phyloP scores from a whole-genome alignment of 257 asterid species.

The Capsicum baccatum region DNA sequence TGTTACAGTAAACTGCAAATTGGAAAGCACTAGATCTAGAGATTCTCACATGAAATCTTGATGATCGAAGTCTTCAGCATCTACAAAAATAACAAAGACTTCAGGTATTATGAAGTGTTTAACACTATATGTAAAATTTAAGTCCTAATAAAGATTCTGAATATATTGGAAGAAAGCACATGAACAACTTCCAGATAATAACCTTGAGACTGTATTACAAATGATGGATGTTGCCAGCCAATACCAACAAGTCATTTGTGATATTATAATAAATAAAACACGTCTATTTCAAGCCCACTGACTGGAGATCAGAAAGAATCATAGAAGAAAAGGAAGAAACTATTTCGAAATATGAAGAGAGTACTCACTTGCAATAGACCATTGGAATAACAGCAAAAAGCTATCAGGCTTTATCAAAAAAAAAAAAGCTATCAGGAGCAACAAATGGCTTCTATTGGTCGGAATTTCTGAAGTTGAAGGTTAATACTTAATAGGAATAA shows the following conservation, averaged over 20 bases:
- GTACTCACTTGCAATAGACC: constrained; percentile 64
- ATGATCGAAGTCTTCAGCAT: background rate
- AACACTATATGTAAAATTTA: background rate
- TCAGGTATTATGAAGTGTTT: background rate
- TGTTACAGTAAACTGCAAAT: background rate
- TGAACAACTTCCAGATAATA: no score
- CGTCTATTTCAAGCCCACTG: background rate
- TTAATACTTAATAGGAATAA: background rate
- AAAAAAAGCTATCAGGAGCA: constrained; percentile 60
- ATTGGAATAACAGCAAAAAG: constrained; percentile 81
- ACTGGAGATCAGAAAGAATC: background rate
- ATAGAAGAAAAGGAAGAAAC: background rate
- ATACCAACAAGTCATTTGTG: background rate
- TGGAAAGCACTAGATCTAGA: background rate
- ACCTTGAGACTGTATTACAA: background rate
- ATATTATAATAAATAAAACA: background rate
- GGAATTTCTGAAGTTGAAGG: constrained; percentile 57
- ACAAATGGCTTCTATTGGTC: constrained; percentile 57
- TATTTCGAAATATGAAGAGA: constrained; percentile 19
- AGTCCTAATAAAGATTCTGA: background rate
- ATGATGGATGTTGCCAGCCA: background rate
- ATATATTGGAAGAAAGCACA: background rate
- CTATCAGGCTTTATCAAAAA: constrained; percentile 46
- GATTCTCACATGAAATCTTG: background rate
- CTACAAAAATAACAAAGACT: background rate